Conservation (phyloP, 306 rosid genomes). For the Acacia confusa region DNA sequence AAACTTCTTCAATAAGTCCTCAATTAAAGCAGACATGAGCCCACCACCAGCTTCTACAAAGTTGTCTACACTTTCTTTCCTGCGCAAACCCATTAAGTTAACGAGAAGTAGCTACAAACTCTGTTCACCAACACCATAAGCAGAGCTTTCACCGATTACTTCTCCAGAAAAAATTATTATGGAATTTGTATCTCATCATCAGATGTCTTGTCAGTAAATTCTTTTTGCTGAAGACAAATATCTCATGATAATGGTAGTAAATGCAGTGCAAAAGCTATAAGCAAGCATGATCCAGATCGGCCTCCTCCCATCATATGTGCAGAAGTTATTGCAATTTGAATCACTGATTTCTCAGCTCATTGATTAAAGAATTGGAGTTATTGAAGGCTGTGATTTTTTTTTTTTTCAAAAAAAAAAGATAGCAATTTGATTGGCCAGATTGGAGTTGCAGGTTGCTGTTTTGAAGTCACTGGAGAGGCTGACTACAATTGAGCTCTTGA, state of each 20-base stretch:
- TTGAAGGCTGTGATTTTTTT: too few relatives aligned
- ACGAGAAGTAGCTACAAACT: constrained; percentile 91
- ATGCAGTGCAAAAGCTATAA: constrained; percentile 88
- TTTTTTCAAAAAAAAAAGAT: too few relatives aligned
- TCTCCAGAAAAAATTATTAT: constrained; percentile 65
- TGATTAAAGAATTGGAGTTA: too few relatives aligned
- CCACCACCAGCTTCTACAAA: constrained; percentile 65
- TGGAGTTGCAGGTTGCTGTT: constrained; percentile 59
- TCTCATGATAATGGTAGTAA: constrained; percentile 81
- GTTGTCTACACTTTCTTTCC: constrained; percentile 50
- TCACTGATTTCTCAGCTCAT: too few relatives aligned
- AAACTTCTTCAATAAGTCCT: constrained; percentile 79
- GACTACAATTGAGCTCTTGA: constrained; percentile 57
- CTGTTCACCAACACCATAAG: constrained; percentile 62
- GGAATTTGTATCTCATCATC: constrained; percentile 49
- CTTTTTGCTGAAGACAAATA: constrained; percentile 65
- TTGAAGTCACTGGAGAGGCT: constrained; percentile 70
- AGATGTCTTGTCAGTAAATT: constrained; percentile 42
- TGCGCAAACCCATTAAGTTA: constrained; percentile 68
- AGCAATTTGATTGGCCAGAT: too few relatives aligned
- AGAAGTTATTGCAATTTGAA: too few relatives aligned
- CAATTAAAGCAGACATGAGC: constrained; percentile 64
- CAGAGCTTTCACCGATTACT: constrained; percentile 47
- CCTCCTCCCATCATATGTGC: too few relatives aligned
- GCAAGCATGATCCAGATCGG: too few relatives aligned